These are phyloP conservation scores for Thielaviopsis euricoi DNA, from an alignment of 2,329 filamentous ascomycete genomes.

Conservation along the genomic window DNA sequence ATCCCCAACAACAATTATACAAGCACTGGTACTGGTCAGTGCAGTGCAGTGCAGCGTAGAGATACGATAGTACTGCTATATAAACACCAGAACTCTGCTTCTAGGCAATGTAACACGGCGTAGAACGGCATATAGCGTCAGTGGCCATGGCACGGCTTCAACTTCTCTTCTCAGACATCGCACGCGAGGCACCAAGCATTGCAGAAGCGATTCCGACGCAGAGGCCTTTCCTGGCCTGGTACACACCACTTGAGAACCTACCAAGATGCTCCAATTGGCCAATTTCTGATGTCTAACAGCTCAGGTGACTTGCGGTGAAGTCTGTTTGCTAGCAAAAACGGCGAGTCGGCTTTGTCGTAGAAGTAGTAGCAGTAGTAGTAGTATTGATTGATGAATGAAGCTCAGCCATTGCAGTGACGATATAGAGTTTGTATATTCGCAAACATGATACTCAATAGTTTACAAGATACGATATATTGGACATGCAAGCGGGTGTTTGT, in stretches of 20 bases:
- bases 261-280: not conserved
- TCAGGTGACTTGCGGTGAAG: not conserved
- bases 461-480: too few species aligned
- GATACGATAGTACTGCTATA: too few species aligned
- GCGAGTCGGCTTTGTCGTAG: too few species aligned
- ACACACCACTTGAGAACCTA: not conserved
- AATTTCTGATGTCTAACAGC: not conserved
- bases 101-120: not conserved
- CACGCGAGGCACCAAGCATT: not conserved
- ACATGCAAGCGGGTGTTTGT: not conserved
- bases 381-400: too few species aligned
- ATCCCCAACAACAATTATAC: too few species aligned
- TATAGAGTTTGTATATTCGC: too few species aligned
- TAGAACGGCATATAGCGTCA: not conserved
- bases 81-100: not conserved
- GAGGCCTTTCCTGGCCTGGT: not conserved
- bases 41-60: not conserved
- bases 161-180: not conserved
- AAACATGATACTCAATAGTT: too few species aligned
- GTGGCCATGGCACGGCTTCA: not conserved
- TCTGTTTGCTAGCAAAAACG: not conserved
- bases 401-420: too few species aligned
- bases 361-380: too few species aligned
- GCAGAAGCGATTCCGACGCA: not conserved
- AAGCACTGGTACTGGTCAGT: not conserved